Evolutionary conservation across 202 grass and related monocot genomes (phyloP).

Genomic region (Miscanthus sacchariflorus): DNA sequence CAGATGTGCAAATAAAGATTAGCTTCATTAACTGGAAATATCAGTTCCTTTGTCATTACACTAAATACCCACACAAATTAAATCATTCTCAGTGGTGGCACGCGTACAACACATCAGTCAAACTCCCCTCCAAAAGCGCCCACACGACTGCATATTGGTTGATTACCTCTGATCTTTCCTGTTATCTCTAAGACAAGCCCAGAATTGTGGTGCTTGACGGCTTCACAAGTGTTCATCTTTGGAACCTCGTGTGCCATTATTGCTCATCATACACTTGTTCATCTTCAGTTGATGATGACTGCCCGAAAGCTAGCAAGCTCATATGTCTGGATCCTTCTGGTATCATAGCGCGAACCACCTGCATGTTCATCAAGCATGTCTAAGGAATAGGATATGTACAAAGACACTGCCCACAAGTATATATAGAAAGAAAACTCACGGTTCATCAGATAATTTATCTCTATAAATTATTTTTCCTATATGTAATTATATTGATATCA

Average conservation of each 20-base stretch:
- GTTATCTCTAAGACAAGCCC: background rate
- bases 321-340: constrained; percentile 81
- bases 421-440: background rate
- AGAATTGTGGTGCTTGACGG: constrained; percentile 7
- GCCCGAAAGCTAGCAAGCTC: constrained; percentile 85
- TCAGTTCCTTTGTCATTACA: background rate
- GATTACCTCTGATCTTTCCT: background rate
- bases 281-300: constrained; percentile 55
- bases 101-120: background rate
- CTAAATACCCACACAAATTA: background rate
- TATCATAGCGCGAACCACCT: constrained; percentile 83
- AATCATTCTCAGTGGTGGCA: constrained; percentile 6
- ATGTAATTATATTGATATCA: background rate
- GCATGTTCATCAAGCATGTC: constrained; percentile 26
- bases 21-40: constrained; percentile 38
- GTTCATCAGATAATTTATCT: background rate
- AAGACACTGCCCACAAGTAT: background rate
- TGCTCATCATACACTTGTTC: constrained; percentile 63
- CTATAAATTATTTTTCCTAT: background rate
- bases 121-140: background rate
- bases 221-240: background rate
- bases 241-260: constrained; percentile 16
- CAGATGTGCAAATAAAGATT: background rate
- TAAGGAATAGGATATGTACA: background rate
- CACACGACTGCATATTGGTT: background rate